Conservation (phyloP, 331 rosid species). For the Acacia pycnantha region DNA sequence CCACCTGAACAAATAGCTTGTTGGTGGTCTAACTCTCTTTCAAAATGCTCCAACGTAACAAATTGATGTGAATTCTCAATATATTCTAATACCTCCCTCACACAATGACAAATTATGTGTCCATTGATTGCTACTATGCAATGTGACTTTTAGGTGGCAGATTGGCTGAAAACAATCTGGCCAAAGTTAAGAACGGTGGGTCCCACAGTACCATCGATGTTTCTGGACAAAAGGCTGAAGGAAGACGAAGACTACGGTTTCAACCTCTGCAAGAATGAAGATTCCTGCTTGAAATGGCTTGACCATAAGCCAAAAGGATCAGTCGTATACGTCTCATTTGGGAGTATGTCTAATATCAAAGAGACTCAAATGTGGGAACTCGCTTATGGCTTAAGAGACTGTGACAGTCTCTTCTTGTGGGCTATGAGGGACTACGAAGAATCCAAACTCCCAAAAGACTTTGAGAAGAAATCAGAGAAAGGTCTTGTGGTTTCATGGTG, state of each 20-base stretch:
- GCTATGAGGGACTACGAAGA: constrained; percentile 16
- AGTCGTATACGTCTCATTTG: constrained; percentile 33
- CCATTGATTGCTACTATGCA: not conserved
- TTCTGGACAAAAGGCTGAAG: not conserved
- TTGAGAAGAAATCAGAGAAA: not conserved
- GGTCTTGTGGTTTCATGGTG: constrained; percentile 45
- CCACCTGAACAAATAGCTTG: no score
- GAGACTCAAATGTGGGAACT: constrained; percentile 30
- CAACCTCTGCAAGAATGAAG: not conserved
- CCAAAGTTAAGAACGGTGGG: constrained; percentile 5
- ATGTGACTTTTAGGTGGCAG: not conserved
- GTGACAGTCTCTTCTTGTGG: constrained; percentile 30
- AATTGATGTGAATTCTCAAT: no score
- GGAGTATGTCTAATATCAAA: constrained; percentile 10
- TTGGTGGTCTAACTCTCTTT: no score
- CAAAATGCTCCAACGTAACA: no score
- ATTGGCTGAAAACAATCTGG: not conserved
- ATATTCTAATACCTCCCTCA: not conserved
- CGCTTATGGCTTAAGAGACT: constrained; percentile 32
- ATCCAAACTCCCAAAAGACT: not conserved
- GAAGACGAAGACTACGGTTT: not conserved
- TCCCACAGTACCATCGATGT: not conserved
- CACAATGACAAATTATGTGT: no score
- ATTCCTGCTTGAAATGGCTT: constrained; percentile 25
- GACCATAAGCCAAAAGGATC: constrained; percentile 11